A percentile compares a stretch with the other conserved stretches of the same genome.
These are phyloP conservation scores for Asterophora parasitica DNA, from an alignment of 768 basidiomycete genomes.

Conservation along the genomic window DNA sequence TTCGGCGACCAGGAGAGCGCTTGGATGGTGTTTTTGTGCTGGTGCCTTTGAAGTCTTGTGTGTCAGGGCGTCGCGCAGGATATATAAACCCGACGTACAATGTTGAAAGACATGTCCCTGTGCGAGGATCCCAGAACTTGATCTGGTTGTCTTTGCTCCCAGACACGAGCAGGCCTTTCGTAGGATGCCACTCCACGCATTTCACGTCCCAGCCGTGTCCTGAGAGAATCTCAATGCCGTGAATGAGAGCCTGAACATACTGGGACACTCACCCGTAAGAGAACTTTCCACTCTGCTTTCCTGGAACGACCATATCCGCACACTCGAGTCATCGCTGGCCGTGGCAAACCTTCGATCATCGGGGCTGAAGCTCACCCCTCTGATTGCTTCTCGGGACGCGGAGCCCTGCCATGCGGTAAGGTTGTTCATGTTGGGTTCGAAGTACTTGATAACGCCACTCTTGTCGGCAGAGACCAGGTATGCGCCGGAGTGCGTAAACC, in stretches of 20 bases:
- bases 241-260: neutral
- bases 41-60: conserved; percentile 54
- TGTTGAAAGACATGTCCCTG: conserved; percentile 85
- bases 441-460: conserved; percentile 94
- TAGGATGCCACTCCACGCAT: conserved; percentile 98
- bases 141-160: conserved; percentile 98
- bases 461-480: conserved; percentile 94
- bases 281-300: conserved; percentile 86
- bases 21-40: conserved; percentile 97
- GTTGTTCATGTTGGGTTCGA: conserved; percentile 99
- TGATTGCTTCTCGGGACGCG: conserved; percentile 79
- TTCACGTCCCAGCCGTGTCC: conserved; percentile 99
- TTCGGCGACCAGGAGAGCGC: conserved; percentile 91
- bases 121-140: conserved; percentile 99
- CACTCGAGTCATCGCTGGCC: conserved; percentile 91
- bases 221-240: conserved; percentile 22
- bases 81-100: conserved; percentile 47
- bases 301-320: conserved; percentile 94
- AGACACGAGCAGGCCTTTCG: conserved; percentile 89
- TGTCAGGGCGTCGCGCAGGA: neutral
- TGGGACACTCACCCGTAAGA: conserved; percentile 59
- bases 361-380: conserved; percentile 88
- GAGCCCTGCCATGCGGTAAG: conserved; percentile 91
- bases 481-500: conserved; percentile 89
- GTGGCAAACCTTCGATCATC: conserved; percentile 91